These are phyloP conservation scores for Citrus hindsii DNA, from an alignment of 345 rosid species.

Conservation along the genomic window DNA sequence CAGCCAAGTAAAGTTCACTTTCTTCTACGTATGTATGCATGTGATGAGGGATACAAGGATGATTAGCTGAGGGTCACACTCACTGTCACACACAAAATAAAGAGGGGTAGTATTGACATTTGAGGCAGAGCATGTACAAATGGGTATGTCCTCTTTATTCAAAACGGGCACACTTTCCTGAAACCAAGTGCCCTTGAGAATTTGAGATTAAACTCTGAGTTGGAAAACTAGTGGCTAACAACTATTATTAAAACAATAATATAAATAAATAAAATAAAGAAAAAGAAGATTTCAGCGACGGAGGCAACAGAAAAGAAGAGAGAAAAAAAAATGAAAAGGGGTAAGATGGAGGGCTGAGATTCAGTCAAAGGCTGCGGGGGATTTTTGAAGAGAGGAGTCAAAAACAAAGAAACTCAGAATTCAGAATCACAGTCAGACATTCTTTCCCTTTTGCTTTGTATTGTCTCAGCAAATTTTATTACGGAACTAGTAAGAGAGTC, in stretches of 20 bases:
- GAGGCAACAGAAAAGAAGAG: not conserved
- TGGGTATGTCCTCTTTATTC: not conserved
- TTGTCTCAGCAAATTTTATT: not conserved
- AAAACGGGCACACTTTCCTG: conserved; percentile 10
- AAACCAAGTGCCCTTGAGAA: conserved; percentile 6
- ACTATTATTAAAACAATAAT: not conserved
- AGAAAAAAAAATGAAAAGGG: not conserved
- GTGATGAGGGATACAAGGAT: too few species aligned
- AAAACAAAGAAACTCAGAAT: not conserved
- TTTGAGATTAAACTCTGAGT: too few species aligned
- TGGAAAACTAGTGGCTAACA: too few species aligned
- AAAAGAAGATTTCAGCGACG: not conserved
- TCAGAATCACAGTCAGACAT: conserved; percentile 38
- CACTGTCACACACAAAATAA: too few species aligned
- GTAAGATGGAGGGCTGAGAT: conserved; percentile 43
- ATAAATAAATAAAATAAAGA: not conserved
- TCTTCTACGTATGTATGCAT: too few species aligned
- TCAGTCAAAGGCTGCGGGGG: conserved; percentile 50
- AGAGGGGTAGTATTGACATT: conserved; percentile 12
- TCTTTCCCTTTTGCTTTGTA: conserved; percentile 16
- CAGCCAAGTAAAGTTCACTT: too few species aligned
- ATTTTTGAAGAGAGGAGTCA: not conserved
- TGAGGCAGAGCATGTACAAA: not conserved
- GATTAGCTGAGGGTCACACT: too few species aligned
- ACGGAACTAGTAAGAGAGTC: not conserved